Evolutionary conservation across 768 basidiomycete genomes (phyloP), one percentile per base, ranked within the genome.

Genomic region (Hebeloma cylindrosporum): DNA sequence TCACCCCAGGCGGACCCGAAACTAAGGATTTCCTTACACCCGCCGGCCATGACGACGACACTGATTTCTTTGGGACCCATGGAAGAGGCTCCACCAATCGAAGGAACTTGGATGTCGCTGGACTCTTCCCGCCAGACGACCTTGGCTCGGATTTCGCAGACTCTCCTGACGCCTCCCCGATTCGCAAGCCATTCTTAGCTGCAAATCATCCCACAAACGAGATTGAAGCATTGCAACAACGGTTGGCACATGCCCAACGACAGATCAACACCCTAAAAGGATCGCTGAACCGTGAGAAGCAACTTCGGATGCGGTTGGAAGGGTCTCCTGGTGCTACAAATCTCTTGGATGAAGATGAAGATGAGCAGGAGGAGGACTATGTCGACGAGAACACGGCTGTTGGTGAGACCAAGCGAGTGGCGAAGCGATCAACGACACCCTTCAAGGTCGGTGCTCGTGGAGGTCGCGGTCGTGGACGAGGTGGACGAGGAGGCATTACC

Each of bases 241-340:
- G 84, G 20, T 73, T 93, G 26, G 85, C 88, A 8, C 90, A 93
- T 62, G 88, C 92, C 3, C 89, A 93, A 62, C 73, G 91, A 48
- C 90, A 91, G 58, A 84, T 93, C 57, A 77, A 73, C 50, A 91
- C 90, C 11, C 78, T 93, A 48, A 88, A 89, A 58, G 79, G 84
- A 36, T 82, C 83, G 1, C 62, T 93, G 40, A 80, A 82, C 57
- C 75, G 90, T 47, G 92, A 93, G 75, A 93, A 91, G 68, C 85
- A 89, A 69, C 68, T 82, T 43, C 79, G 85, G 25, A 78, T 90
- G 60, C 54, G 54, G 13, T 45, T 65, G 11, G 64, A 65, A 36
- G 53, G 47, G 6, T 44, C 41, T 64, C 70, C 71, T 5, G 54
- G 60, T 47, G 54, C 51, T 21, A 69, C 70, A 9, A 70, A 70